Evolutionary conservation across 2,329 filamentous ascomycete species (phyloP).

Genomic region (Alternaria dauci): DNA sequence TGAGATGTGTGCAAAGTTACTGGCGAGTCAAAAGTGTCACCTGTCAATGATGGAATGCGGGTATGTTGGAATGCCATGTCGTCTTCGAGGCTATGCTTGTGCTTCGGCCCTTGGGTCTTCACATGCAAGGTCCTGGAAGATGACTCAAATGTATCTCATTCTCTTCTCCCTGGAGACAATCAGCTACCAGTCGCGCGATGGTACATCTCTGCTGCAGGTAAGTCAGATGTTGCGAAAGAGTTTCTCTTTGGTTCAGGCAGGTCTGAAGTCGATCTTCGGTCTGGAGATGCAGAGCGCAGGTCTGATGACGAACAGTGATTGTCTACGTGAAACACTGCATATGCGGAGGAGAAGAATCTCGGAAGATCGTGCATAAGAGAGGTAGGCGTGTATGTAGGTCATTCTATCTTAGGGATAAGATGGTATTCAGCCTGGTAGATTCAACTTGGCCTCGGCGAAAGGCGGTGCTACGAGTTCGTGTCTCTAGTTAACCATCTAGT

Average conservation of each 20-base stretch:
- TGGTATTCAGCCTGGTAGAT: neutral
- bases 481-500: neutral
- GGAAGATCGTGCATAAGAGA: slow-evolving; percentile 10
- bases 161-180: neutral
- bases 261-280: neutral
- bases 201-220: neutral
- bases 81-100: neutral
- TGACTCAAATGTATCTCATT: neutral
- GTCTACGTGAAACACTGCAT: slow-evolving; percentile 10
- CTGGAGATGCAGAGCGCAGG: neutral
- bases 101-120: neutral
- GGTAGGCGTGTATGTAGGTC: slow-evolving; percentile 1
- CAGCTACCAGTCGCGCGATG: neutral
- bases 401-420: slow-evolving; percentile 11
- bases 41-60: slow-evolving; percentile 1
- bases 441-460: neutral
- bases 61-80: neutral
- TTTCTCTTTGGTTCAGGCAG: neutral
- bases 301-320: slow-evolving; percentile 9
- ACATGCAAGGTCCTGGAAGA: neutral
- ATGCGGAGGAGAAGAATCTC: slow-evolving; percentile 13
- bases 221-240: neutral
- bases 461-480: neutral
- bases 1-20: neutral
- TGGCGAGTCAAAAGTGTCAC: slow-evolving; percentile 5